Evolutionary conservation across 352 stramenopile genomes (phyloP), one percentile per base, ranked within the genome.

Genomic region (Phytophthora pini): DNA sequence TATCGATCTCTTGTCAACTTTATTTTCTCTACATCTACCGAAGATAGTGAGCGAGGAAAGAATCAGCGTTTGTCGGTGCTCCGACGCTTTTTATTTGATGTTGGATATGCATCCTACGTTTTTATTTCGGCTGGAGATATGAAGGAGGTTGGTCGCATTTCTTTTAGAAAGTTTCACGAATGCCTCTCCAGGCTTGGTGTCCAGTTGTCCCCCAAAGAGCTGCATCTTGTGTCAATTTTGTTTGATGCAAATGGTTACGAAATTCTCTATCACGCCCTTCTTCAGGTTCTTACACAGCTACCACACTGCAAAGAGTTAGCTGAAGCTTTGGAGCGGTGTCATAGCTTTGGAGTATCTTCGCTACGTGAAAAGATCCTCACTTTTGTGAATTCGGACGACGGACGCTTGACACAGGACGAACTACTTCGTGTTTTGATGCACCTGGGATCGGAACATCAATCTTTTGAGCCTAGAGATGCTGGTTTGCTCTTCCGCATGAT

Each of bases 91-190:
- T 63, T 61, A 15, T 34, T 89, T 10, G 65, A 84, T 44, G 22
- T 74, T 13, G 55, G 47, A 15, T 65, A 84, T 20, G 76, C 70
- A 6, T 53, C 69, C 5, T 34, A 83, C 7, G 78, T 55, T 0
- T 88, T 90, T 56, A 34, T 53, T 41, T 71, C 58, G 1, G 61
- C 76, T 31, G 82, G 82, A 20, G 82, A 90, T 44, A 70, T 87
- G 50, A 75, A 85, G n/a, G 50, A 58, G 20, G 74, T 63, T 2
- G 80, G 82, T 0, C 5, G 24, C 0, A 79, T 87, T 31, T 76
- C 80, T 3, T 68, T 87, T 38, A 74, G 68, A 34, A 70, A 72
- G 27, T 88, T 89, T 47, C 74, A 62, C 6, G 76, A 88, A 17
- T 51, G 53, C 2, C 38, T 91, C 8, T 31, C 60, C 22, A 70